phyloP scores from a whole-genome alignment of 2,329 filamentous ascomycete genomes.

The Pseudogymnoascus pannorum region DNA sequence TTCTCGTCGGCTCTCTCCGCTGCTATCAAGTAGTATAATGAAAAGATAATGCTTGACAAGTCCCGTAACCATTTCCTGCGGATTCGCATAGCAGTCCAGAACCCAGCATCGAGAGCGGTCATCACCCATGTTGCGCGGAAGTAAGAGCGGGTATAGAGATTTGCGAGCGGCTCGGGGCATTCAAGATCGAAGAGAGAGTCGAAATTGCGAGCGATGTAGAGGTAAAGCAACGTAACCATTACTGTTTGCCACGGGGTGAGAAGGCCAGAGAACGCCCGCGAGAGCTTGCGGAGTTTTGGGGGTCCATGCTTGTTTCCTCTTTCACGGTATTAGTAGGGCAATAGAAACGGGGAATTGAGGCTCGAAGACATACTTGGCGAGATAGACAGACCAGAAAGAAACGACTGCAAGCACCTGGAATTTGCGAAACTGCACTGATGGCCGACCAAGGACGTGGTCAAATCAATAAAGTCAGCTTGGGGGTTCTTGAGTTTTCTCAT shows the following conservation, averaged over 20 bases:
- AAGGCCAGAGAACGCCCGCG: constrained; percentile 58
- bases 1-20: constrained; percentile 96
- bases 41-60: constrained; percentile 74
- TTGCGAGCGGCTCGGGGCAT: constrained; percentile 85
- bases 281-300: constrained; percentile 64
- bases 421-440: constrained; percentile 84
- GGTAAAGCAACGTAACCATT: constrained; percentile 78
- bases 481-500: background rate
- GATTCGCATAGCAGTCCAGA: constrained; percentile 97
- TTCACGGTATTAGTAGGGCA: constrained; percentile 13
- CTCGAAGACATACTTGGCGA: constrained; percentile 53
- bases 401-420: constrained; percentile 88
- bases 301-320: constrained; percentile 86
- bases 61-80: constrained; percentile 73
- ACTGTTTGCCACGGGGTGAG: constrained; percentile 87
- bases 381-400: constrained; percentile 82
- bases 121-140: constrained; percentile 96
- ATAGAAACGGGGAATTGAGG: background rate
- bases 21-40: constrained; percentile 82
- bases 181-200: constrained; percentile 86
- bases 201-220: constrained; percentile 89
- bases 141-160: constrained; percentile 86
- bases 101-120: constrained; percentile 89
- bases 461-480: background rate
- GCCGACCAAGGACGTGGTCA: constrained; percentile 89